Conservation (phyloP, 176 grass and related monocot species). For the Phyllostachys edulis region DNA sequence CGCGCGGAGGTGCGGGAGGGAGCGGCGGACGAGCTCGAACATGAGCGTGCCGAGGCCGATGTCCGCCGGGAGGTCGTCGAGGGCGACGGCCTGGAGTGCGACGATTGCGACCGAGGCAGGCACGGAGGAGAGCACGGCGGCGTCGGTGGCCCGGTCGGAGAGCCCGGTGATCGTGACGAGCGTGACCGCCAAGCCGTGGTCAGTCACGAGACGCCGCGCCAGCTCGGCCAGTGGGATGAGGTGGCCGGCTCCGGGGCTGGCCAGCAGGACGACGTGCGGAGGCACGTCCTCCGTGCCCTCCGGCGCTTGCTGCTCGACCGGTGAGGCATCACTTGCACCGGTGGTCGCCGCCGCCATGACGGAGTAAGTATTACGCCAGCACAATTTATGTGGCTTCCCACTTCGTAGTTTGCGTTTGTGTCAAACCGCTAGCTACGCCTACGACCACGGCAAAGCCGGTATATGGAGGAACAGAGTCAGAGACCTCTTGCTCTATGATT, state of each 20-base stretch:
- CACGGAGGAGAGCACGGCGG: slow-evolving; percentile 30
- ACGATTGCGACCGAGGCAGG: slow-evolving; percentile 18
- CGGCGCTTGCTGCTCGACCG: neutral
- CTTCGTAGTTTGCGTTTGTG: neutral
- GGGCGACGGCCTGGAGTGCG: slow-evolving; percentile 28
- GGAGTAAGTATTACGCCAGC: no score
- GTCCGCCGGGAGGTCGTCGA: slow-evolving; percentile 40
- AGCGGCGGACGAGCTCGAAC: slow-evolving; percentile 26
- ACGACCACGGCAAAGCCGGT: neutral
- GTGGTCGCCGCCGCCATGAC: neutral
- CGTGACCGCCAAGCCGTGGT: slow-evolving; percentile 39
- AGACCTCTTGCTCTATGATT: no score
- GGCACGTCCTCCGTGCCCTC: neutral
- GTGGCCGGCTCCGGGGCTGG: slow-evolving; percentile 48
- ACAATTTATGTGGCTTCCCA: neutral
- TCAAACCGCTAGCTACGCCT: no score
- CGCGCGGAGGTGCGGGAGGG: slow-evolving; percentile 25
- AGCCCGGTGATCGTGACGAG: slow-evolving; percentile 41
- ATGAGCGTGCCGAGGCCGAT: slow-evolving; percentile 21
- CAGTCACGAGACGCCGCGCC: slow-evolving; percentile 15
- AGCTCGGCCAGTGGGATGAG: slow-evolving; percentile 56
- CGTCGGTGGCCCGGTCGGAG: neutral
- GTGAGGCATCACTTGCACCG: neutral
- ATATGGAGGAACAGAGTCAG: no score
- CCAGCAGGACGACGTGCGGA: slow-evolving; percentile 33